A percentile compares a stretch with the other conserved stretches of the same genome.
These are phyloP conservation scores for Malus hybrid DNA, from an alignment of 331 rosid genomes.

Conservation along the genomic window DNA sequence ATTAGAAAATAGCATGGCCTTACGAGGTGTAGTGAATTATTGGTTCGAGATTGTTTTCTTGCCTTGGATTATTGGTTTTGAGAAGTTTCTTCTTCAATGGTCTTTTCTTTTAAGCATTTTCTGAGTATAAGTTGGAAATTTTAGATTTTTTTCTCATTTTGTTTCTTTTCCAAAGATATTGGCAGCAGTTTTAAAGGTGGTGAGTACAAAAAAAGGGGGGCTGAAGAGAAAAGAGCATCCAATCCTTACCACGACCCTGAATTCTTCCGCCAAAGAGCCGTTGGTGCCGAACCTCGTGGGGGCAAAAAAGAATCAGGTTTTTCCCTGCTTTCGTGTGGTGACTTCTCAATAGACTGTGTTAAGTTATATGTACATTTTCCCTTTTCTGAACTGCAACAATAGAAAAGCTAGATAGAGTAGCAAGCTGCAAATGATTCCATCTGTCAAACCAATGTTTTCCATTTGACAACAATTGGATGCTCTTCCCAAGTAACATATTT, in stretches of 20 bases:
- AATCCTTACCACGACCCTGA: slow-evolving; percentile 50
- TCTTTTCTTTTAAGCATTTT: neutral
- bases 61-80: neutral
- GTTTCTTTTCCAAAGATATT: slow-evolving; percentile 28
- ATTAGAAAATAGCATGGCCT: neutral
- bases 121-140: slow-evolving; percentile 16
- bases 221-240: slow-evolving; percentile 39
- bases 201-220: slow-evolving; percentile 33
- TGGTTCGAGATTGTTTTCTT: neutral
- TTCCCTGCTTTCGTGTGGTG: neutral
- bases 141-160: neutral
- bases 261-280: slow-evolving; percentile 25
- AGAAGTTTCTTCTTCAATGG: neutral
- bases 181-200: slow-evolving; percentile 28
- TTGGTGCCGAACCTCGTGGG: slow-evolving; percentile 20
- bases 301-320: slow-evolving; percentile 24
- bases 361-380: neutral
- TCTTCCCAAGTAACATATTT: neutral
- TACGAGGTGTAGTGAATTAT: neutral
- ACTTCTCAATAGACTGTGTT: neutral
- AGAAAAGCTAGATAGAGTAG: neutral
- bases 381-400: neutral
- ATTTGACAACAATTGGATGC: neutral
- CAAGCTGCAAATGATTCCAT: neutral
- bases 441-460: neutral